These are phyloP conservation scores for Ophiostoma novo-ulmi DNA, from an alignment of 2,329 filamentous ascomycete genomes.

Conservation along the genomic window DNA sequence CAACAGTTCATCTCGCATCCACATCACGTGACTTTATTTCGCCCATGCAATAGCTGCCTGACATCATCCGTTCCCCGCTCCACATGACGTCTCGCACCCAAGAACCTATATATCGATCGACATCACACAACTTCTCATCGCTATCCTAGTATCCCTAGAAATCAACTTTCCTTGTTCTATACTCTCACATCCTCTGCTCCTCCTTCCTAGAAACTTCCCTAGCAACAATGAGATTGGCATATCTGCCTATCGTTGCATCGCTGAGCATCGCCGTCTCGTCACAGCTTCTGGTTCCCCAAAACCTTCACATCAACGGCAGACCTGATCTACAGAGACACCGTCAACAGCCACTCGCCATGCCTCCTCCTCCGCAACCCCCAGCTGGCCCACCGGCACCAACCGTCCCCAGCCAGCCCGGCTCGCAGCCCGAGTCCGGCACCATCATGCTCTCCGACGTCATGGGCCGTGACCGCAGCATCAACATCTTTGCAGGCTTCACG, in stretches of 20 bases:
- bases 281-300: conserved; percentile 24
- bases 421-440: conserved; percentile 35
- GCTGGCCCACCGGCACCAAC: conserved; percentile 27
- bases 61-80: conserved; percentile 8
- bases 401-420: conserved; percentile 26
- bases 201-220: background rate
- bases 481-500: conserved; percentile 76
- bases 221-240: conserved; percentile 24
- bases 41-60: background rate
- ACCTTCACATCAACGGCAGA: background rate
- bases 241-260: conserved; percentile 23
- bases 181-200: background rate
- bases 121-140: conserved; percentile 2
- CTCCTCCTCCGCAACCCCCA: conserved; percentile 28
- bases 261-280: conserved; percentile 23
- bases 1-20: background rate
- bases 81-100: background rate
- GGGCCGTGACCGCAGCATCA: conserved; percentile 69
- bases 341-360: conserved; percentile 25
- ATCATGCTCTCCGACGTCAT: conserved; percentile 81
- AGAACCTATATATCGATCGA: background rate
- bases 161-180: background rate
- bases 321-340: conserved; percentile 6
- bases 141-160: background rate
- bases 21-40: background rate